A percentile compares a stretch with the other conserved stretches of the same genome.
These are phyloP conservation scores for Fusarium gaditjirri DNA, from an alignment of 2,329 filamentous ascomycete species.

Conservation along the genomic window DNA sequence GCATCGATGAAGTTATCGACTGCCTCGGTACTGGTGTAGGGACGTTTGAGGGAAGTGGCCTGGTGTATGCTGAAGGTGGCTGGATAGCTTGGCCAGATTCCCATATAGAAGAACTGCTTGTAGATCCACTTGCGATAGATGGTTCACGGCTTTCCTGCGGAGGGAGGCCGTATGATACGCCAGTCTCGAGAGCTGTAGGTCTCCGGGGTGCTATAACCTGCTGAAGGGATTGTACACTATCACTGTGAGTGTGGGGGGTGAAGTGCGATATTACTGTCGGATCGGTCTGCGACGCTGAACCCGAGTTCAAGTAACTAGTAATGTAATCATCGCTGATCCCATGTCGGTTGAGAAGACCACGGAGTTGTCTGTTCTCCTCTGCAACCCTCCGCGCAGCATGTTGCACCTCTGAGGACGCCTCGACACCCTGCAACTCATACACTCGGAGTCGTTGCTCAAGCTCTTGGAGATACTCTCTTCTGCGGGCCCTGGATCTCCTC, in stretches of 20 bases:
- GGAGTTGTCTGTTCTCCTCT: slow-evolving; percentile 74
- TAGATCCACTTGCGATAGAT: slow-evolving; percentile 49
- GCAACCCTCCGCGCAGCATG: slow-evolving; percentile 73
- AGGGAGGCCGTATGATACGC: slow-evolving; percentile 43
- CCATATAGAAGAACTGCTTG: slow-evolving; percentile 49
- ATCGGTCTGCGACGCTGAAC: slow-evolving; percentile 32
- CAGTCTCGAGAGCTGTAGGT: slow-evolving; percentile 45
- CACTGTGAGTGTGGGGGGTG: slow-evolving; percentile 37
- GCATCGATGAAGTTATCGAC: slow-evolving; percentile 38
- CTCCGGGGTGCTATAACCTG: slow-evolving; percentile 52
- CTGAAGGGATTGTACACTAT: slow-evolving; percentile 50
- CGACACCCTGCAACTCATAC: slow-evolving; percentile 73
- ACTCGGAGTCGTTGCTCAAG: slow-evolving; percentile 70
- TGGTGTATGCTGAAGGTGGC: slow-evolving; percentile 40
- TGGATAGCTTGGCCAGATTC: slow-evolving; percentile 45
- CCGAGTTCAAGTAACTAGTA: slow-evolving; percentile 52
- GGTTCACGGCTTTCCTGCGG: slow-evolving; percentile 49
- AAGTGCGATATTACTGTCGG: slow-evolving; percentile 34
- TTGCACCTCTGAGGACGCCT: slow-evolving; percentile 78
- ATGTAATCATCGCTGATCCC: slow-evolving; percentile 69
- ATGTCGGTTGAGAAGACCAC: slow-evolving; percentile 65
- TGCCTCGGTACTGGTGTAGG: slow-evolving; percentile 35
- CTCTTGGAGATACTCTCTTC: slow-evolving; percentile 78
- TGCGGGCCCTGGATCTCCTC: slow-evolving; percentile 76
- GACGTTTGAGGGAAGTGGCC: slow-evolving; percentile 41